phyloP scores from a whole-genome alignment of 2,329 filamentous ascomycete genomes.

The Calonectria naviculata region DNA sequence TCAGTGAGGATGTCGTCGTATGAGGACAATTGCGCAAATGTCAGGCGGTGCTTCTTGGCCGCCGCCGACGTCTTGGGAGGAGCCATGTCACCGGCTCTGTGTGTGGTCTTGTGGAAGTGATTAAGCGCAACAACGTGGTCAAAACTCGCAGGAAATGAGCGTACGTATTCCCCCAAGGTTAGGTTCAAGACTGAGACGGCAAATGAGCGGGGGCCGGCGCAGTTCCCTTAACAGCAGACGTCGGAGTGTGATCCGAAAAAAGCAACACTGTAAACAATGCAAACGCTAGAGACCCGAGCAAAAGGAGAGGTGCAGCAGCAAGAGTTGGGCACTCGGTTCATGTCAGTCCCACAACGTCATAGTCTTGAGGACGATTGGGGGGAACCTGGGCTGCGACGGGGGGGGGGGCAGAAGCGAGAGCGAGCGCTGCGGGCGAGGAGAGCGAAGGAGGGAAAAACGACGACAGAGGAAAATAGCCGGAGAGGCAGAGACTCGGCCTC shows the following conservation, averaged over 20 bases:
- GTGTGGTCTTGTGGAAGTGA: neutral
- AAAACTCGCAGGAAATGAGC: constrained; percentile 29
- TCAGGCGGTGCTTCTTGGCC: constrained; percentile 77
- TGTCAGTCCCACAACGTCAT: constrained; percentile 42
- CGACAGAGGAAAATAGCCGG: constrained; percentile 12
- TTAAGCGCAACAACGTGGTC: constrained; percentile 8
- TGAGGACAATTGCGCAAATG: constrained; percentile 85
- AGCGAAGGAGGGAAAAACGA: constrained; percentile 6
- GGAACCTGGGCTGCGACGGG: constrained; percentile 14
- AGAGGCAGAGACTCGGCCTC: constrained; percentile 34
- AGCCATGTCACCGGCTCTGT: constrained; percentile 46
- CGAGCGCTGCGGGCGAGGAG: constrained; percentile 7
- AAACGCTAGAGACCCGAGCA: constrained; percentile 1
- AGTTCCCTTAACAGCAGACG: constrained; percentile 4
- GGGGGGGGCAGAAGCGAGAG: constrained; percentile 20
- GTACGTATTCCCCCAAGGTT: constrained; percentile 31
- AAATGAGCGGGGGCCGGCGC: constrained; percentile 28
- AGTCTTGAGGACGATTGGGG: constrained; percentile 27
- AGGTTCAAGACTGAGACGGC: constrained; percentile 21
- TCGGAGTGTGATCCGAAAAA: constrained; percentile 3
- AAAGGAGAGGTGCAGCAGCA: constrained; percentile 24
- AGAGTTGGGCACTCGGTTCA: constrained; percentile 33
- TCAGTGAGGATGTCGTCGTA: constrained; percentile 98
- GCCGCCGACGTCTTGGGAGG: constrained; percentile 47
- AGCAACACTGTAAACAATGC: constrained; percentile 17